These are phyloP conservation scores for Arabidopsis thaliana DNA, from an alignment of 345 rosid genomes.

Conservation along the genomic window TAIR10.1 NC_003074.8:19760001-19760500, in stretches of 20 bases:
- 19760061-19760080: too few relatives aligned
- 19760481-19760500: not conserved
- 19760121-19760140: too few relatives aligned
- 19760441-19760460: not conserved
- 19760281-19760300: not conserved
- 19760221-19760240: not conserved
- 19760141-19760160: too few relatives aligned
- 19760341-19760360: too few relatives aligned
- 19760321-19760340: not conserved
- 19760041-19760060: too few relatives aligned
- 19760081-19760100: too few relatives aligned
- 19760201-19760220: not conserved
- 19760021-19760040: too few relatives aligned
- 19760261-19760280: not conserved
- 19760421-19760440: slow-evolving; percentile 1
- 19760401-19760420: slow-evolving; percentile 7
- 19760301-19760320: not conserved
- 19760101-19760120: too few relatives aligned
- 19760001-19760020: too few relatives aligned
- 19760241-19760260: slow-evolving; percentile 18
- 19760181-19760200: not conserved
- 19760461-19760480: not conserved
- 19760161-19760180: not conserved
- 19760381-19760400: too few relatives aligned
- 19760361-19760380: too few relatives aligned